Conservation (phyloP, 2,329 filamentous ascomycete genomes). For the Basipetospora sp. region DNA sequence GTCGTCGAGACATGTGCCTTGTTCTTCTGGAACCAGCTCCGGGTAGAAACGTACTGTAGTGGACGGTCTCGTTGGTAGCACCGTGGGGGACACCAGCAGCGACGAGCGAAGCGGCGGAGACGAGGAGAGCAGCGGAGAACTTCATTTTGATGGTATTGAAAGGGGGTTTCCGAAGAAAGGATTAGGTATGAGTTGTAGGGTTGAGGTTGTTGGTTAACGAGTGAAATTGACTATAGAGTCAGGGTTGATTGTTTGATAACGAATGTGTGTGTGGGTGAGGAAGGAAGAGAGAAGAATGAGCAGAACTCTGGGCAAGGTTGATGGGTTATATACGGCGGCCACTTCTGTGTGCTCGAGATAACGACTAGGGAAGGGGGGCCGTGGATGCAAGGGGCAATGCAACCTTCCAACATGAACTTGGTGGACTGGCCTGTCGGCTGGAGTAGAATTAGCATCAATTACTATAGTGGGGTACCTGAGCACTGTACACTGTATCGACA, state of each 20-base stretch:
- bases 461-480: too few relatives aligned
- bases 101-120: slow-evolving; percentile 35
- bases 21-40: too few relatives aligned
- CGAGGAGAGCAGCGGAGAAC: slow-evolving; percentile 20
- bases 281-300: slow-evolving; percentile 13
- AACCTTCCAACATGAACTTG: too few relatives aligned
- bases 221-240: slow-evolving; percentile 45
- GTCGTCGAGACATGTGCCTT: background rate
- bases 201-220: slow-evolving; percentile 28
- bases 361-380: too few relatives aligned
- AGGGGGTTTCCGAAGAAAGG: slow-evolving; percentile 25
- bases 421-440: too few relatives aligned
- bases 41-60: too few relatives aligned
- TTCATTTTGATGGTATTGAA: slow-evolving; percentile 47
- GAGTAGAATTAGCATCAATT: too few relatives aligned
- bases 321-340: slow-evolving; percentile 4
- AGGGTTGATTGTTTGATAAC: slow-evolving; percentile 26
- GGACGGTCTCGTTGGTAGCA: background rate
- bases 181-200: slow-evolving; percentile 17
- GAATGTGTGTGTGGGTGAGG: slow-evolving; percentile 32
- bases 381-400: too few relatives aligned
- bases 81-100: too few relatives aligned
- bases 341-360: background rate
- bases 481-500: too few relatives aligned
- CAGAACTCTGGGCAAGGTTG: background rate